Base-by-base conservation (phyloP, 169 alveolate species). In the Theileria parva region DNA sequence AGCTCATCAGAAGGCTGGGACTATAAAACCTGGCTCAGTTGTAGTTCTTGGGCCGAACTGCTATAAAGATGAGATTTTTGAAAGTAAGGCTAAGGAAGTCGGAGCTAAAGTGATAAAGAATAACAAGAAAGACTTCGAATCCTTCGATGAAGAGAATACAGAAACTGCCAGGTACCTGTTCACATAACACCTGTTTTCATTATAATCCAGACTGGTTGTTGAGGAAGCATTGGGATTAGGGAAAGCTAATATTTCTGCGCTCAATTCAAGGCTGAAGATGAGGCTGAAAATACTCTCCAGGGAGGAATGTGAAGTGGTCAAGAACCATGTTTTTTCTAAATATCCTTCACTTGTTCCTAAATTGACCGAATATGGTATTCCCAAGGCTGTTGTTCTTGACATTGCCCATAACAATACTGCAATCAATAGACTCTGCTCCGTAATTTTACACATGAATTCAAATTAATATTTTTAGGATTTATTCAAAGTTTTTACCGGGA, bases 1-100 rank as follows among this genome's bases (percentile, higher is more conserved):
- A 30, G 96, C 98, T 2, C 32, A 59, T 25, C 95, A 95, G 71
- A 95, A 96, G 86, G 96, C 97, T 11, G 98, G 98, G 21, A 94
- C 95, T 13, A 92, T 96, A 53, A 95, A 96, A 66, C 59, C 85
- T 21, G 77, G 79, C 17, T 51, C 80, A 11, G 92, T 95, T 7
- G 91, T 87, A 11, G 91, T 96, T n/a, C 50, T 95, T 15, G 98
- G 97, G 0, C 98, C 98, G 30, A 81, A 86, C 34, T 89, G 91
- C 4, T 80, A 79, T 13, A 79, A 86, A 34, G 83, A 86, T 19
- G 80, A 81, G 37, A 77, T 88, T 51, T 87, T 88, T 34, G 63
- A 81, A 77, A 80, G 19, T 57, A 74, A 50, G 81, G 93, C 70
- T 19, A 59, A 50, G 57, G 76, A 53, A 78, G 79, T 53, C 30